A percentile compares a stretch with the other conserved stretches of the same genome.
Evolutionary conservation across 805 yeast genomes (phyloP).

Genomic region (Candida dendrica): DNA sequence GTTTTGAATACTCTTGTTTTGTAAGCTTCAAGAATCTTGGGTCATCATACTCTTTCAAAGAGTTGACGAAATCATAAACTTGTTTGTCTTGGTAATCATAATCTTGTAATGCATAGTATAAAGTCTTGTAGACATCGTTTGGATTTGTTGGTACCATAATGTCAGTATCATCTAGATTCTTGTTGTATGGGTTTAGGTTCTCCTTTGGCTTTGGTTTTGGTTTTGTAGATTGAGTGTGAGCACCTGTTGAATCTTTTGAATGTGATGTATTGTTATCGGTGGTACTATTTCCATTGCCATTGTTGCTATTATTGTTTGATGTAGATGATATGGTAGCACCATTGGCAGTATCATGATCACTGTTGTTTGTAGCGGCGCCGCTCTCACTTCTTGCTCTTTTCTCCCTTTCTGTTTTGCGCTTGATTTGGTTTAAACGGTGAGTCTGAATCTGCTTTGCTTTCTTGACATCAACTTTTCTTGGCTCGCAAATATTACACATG

Average conservation of each 20-base stretch:
- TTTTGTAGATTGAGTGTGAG: slow-evolving; percentile 2
- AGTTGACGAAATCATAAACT: slow-evolving; percentile 39
- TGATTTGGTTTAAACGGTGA: slow-evolving; percentile 15
- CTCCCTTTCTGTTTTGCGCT: slow-evolving; percentile 6
- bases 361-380: no score
- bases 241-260: slow-evolving; percentile 2
- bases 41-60: slow-evolving; percentile 2
- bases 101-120: slow-evolving; percentile 25
- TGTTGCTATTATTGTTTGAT: neutral
- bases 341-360: neutral
- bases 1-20: slow-evolving; percentile 15
- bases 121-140: slow-evolving; percentile 26
- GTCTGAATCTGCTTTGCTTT: slow-evolving; percentile 35
- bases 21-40: slow-evolving; percentile 16
- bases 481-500: slow-evolving; percentile 72
- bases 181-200: slow-evolving; percentile 15
- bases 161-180: slow-evolving; percentile 26
- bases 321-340: neutral
- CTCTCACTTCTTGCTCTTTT: neutral
- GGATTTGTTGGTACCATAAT: slow-evolving; percentile 28
- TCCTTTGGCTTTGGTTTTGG: slow-evolving; percentile 13
- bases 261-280: slow-evolving; percentile 3
- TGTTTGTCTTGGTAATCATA: slow-evolving; percentile 38
- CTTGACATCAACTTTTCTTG: slow-evolving; percentile 36
- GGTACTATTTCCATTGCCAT: no score